Evolutionary conservation across 2,329 filamentous ascomycete species (phyloP).

Genomic region (Cytospora paraplurivora): DNA sequence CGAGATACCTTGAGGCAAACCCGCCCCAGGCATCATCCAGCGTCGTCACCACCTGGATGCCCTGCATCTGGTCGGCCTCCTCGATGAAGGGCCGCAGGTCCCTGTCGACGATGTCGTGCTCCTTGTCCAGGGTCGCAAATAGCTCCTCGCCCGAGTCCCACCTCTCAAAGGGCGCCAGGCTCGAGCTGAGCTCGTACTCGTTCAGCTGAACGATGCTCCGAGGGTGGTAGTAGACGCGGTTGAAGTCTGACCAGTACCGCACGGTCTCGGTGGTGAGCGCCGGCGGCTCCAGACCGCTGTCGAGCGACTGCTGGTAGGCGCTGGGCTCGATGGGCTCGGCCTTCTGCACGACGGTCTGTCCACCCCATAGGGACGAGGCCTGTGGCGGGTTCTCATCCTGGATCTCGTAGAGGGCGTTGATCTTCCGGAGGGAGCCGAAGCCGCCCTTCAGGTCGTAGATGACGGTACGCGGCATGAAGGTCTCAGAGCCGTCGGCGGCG

Average conservation of each 20-base stretch:
- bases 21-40: slow-evolving; percentile 82
- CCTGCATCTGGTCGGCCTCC: slow-evolving; percentile 91
- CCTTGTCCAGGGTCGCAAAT: slow-evolving; percentile 71
- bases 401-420: slow-evolving; percentile 82
- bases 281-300: slow-evolving; percentile 66
- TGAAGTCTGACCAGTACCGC: slow-evolving; percentile 98
- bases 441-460: slow-evolving; percentile 95
- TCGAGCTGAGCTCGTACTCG: slow-evolving; percentile 82
- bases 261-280: slow-evolving; percentile 69
- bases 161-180: slow-evolving; percentile 78
- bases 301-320: slow-evolving; percentile 78
- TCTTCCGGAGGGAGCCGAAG: slow-evolving; percentile 84
- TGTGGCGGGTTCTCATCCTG: slow-evolving; percentile 37
- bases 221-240: slow-evolving; percentile 86
- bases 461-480: slow-evolving; percentile 86
- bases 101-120: slow-evolving; percentile 86
- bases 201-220: slow-evolving; percentile 83
- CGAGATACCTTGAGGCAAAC: slow-evolving; percentile 71
- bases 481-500: slow-evolving; percentile 82
- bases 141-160: slow-evolving; percentile 75
- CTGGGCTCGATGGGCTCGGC: slow-evolving; percentile 68
- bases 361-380: slow-evolving; percentile 48
- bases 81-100: slow-evolving; percentile 87
- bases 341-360: slow-evolving; percentile 67
- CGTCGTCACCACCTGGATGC: slow-evolving; percentile 73